Conservation (phyloP, 2,329 filamentous ascomycete species). For the Dissoconium aciculare region DNA sequence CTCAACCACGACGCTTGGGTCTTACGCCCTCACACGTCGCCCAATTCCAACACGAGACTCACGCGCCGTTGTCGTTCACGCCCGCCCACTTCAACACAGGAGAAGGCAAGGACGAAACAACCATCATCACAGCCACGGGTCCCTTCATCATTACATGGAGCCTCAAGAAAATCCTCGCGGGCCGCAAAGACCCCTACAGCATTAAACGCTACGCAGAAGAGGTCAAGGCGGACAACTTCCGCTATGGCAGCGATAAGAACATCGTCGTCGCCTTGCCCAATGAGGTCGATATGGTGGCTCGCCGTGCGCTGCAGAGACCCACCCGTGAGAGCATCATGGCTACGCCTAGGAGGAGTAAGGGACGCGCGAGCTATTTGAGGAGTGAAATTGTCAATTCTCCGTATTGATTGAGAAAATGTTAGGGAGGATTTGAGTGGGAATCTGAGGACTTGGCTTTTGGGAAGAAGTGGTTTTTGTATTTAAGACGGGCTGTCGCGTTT, state of each 20-base stretch:
- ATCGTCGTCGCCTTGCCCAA: conserved; percentile 94
- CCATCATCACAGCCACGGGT: conserved; percentile 90
- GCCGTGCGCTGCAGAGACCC: conserved; percentile 68
- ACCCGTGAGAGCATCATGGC: conserved; percentile 79
- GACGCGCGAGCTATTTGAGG: conserved; percentile 51
- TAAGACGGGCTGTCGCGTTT: too few relatives aligned
- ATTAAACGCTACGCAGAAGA: conserved; percentile 95
- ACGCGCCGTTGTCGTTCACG: conserved; percentile 72
- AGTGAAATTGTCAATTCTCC: conserved; percentile 73
- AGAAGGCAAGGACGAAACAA: conserved; percentile 62
- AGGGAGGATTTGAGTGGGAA: too few relatives aligned
- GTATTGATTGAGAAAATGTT: too few relatives aligned
- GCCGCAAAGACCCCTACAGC: conserved; percentile 74
- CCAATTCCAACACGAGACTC: conserved; percentile 94
- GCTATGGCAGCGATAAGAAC: conserved; percentile 92
- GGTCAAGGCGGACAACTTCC: conserved; percentile 97
- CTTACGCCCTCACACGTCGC: conserved; percentile 85
- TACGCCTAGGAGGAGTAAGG: conserved; percentile 20
- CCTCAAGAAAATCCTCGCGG: conserved; percentile 71
- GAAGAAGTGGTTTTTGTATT: too few relatives aligned
- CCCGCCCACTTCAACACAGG: conserved; percentile 89
- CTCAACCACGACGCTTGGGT: conserved; percentile 77
- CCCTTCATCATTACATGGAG: conserved; percentile 97
- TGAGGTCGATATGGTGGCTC: conserved; percentile 94
- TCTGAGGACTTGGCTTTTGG: too few relatives aligned